Percentiles rank a stretch among this genome's conserved stretches.
phyloP scores from a whole-genome alignment of 1,284 basidiomycete genomes.

The Ustilago bromivora region DNA sequence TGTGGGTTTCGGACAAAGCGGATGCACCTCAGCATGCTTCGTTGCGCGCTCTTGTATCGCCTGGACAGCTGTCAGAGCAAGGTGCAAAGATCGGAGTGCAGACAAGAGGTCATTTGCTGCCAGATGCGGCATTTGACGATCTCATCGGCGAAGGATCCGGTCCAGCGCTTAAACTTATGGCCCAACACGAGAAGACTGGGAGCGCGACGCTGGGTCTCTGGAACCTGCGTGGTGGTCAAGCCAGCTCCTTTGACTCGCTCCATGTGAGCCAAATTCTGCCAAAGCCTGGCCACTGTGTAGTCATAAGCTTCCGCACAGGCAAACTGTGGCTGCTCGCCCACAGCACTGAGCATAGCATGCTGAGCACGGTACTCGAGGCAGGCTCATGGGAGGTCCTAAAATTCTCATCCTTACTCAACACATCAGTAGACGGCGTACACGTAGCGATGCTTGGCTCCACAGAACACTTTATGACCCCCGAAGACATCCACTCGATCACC shows the following conservation, averaged over 20 bases:
- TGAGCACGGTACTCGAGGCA: constrained; percentile 7
- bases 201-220: constrained; percentile 31
- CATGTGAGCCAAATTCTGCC: constrained; percentile 11
- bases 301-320: constrained; percentile 26
- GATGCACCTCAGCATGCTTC: constrained; percentile 19
- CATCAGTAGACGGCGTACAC: constrained; percentile 15
- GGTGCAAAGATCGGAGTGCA: constrained; percentile 7
- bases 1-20: constrained; percentile 40
- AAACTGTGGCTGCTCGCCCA: constrained; percentile 12
- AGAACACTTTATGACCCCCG: constrained; percentile 33
- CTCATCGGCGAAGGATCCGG: constrained; percentile 22
- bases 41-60: constrained; percentile 19
- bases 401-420: constrained; percentile 16
- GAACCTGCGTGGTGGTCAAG: constrained; percentile 26
- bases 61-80: constrained; percentile 7
- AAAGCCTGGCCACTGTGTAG: constrained; percentile 9
- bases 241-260: constrained; percentile 20
- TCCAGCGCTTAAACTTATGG: constrained; percentile 33
- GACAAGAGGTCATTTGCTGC: constrained; percentile 13
- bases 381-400: constrained; percentile 38
- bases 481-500: constrained; percentile 11
- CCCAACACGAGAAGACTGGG: constrained; percentile 18
- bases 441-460: constrained; percentile 24
- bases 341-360: neutral
- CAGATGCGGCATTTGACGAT: constrained; percentile 21